Evolutionary conservation across 257 asterid genomes (phyloP).

Genomic region (Salvia hispanica): DNA sequence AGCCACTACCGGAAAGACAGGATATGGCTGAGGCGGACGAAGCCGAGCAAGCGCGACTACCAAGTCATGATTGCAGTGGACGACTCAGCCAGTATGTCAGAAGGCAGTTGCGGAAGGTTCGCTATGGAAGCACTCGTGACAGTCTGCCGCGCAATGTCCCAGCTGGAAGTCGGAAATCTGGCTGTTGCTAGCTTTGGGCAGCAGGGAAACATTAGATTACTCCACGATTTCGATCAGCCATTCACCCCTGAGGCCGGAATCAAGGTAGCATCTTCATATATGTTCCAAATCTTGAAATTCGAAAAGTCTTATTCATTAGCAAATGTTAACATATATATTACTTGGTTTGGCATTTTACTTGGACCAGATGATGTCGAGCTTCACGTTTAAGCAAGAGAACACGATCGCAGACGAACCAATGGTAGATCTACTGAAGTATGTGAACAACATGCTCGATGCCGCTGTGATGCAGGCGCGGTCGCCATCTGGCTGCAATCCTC

Average conservation of each 20-base stretch:
- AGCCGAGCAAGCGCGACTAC: slow-evolving; percentile 90
- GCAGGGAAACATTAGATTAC: slow-evolving; percentile 77
- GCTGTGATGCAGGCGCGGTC: slow-evolving; percentile 66
- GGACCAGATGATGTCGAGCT: slow-evolving; percentile 83
- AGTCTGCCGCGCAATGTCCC: slow-evolving; percentile 97
- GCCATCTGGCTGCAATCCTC: slow-evolving; percentile 88
- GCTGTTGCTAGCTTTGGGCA: slow-evolving; percentile 93
- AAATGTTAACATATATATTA: neutral
- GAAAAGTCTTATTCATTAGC: neutral
- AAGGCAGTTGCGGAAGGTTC: slow-evolving; percentile 69
- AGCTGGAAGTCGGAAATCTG: slow-evolving; percentile 81
- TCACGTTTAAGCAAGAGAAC: slow-evolving; percentile 89
- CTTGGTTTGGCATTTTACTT: slow-evolving; percentile 10
- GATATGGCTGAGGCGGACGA: slow-evolving; percentile 92
- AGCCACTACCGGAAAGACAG: slow-evolving; percentile 90
- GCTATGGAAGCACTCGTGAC: slow-evolving; percentile 93
- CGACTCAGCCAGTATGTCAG: slow-evolving; percentile 94
- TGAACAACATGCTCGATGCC: slow-evolving; percentile 67
- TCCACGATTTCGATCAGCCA: slow-evolving; percentile 85
- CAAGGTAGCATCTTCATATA: slow-evolving; percentile 46
- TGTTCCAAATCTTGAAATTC: neutral
- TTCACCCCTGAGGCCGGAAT: slow-evolving; percentile 88
- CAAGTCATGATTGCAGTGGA: slow-evolving; percentile 96
- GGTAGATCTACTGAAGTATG: slow-evolving; percentile 76
- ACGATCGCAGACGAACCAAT: slow-evolving; percentile 75